Conservation (phyloP, 2,329 filamentous ascomycete species). For the Colletotrichum truncatum region DNA sequence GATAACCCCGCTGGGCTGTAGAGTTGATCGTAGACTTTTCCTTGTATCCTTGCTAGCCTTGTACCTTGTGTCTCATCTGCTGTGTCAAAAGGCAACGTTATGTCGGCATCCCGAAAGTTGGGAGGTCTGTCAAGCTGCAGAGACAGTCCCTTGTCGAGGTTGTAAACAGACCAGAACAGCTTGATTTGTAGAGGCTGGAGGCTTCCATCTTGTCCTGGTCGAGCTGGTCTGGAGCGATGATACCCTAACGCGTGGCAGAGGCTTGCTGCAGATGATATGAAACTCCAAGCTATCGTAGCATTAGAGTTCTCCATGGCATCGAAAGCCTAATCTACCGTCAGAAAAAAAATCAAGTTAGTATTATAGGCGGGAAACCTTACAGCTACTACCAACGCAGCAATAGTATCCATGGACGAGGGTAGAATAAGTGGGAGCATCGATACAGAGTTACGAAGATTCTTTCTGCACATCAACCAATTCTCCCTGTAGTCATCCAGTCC, state of each 20-base stretch:
- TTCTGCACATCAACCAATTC: conserved; percentile 36
- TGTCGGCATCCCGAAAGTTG: conserved; percentile 42
- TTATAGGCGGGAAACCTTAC: neutral
- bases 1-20: conserved; percentile 38
- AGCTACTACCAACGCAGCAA: conserved; percentile 37
- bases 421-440: conserved; percentile 37
- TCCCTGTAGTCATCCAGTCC: conserved; percentile 34
- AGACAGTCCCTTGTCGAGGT: conserved; percentile 46
- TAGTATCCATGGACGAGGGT: conserved; percentile 40
- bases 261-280: conserved; percentile 45
- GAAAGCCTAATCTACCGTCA: conserved; percentile 45
- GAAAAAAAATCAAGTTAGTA: neutral
- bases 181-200: conserved; percentile 24
- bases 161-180: conserved; percentile 47
- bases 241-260: conserved; percentile 45
- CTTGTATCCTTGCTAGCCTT: conserved; percentile 38
- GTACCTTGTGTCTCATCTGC: conserved; percentile 30
- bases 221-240: conserved; percentile 34
- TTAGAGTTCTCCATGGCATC: conserved; percentile 44
- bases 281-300: conserved; percentile 42
- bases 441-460: conserved; percentile 35
- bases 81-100: conserved; percentile 34
- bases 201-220: neutral
- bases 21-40: conserved; percentile 42
- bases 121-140: conserved; percentile 45